Conservation (phyloP, 148 eudicot genomes). For the Nyssa sinensis region DNA sequence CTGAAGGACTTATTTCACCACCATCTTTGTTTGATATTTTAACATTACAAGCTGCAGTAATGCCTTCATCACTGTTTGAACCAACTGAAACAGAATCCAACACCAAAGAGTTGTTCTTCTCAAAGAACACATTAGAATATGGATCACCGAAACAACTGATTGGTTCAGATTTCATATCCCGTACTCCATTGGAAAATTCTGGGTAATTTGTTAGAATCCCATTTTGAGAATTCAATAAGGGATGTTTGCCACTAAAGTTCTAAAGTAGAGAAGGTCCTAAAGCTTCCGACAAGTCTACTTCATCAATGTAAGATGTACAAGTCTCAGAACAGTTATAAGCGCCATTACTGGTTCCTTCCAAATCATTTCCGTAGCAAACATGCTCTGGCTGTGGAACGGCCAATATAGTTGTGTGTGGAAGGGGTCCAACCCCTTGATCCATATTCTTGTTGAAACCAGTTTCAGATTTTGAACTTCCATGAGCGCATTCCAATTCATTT, state of each 20-base stretch:
- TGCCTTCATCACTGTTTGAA: constrained; percentile 15
- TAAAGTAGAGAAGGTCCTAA: background rate
- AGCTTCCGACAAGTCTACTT: constrained; percentile 16
- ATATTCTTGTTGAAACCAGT: constrained; percentile 10
- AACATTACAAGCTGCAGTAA: background rate
- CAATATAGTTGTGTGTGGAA: constrained; percentile 14
- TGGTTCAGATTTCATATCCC: constrained; percentile 11
- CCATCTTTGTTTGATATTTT: constrained; percentile 5
- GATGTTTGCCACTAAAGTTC: background rate
- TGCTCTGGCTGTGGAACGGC: constrained; percentile 13
- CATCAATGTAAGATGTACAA: background rate
- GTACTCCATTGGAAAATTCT: constrained; percentile 13
- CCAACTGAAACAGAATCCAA: constrained; percentile 14
- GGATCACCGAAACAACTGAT: constrained; percentile 1
- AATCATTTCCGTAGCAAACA: constrained; percentile 3
- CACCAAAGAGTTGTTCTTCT: constrained; percentile 12
- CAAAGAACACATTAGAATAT: constrained; percentile 5
- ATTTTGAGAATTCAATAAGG: background rate
- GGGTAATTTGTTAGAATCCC: constrained; percentile 7
- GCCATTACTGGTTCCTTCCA: constrained; percentile 12
- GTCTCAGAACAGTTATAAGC: constrained; percentile 5
- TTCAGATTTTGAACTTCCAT: constrained; percentile 15
- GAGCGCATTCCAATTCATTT: constrained; percentile 6
- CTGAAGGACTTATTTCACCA: constrained; percentile 1
- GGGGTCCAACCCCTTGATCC: constrained; percentile 8